A percentile compares a stretch with the other conserved stretches of the same genome.
Evolutionary conservation across 257 asterid species (phyloP).

Genomic region (Jaltomata sinuosa): DNA sequence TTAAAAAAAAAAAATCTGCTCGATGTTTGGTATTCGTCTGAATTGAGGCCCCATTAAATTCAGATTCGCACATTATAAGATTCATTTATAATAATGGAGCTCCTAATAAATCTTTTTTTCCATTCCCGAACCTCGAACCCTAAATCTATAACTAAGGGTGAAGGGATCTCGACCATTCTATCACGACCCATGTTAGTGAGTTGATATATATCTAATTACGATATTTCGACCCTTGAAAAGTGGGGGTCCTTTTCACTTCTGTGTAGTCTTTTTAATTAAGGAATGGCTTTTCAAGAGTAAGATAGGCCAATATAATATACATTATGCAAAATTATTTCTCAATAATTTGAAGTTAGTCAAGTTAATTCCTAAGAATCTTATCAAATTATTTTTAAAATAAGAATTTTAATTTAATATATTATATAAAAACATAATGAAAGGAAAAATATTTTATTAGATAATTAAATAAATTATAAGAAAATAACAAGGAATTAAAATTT

Average conservation of each 20-base stretch:
- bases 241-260: neutral
- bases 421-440: neutral
- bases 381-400: neutral
- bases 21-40: no score
- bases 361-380: no score
- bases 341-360: neutral
- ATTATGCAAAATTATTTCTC: neutral
- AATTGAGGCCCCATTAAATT: no score
- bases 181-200: neutral
- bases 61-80: no score
- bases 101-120: neutral
- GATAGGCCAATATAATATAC: neutral
- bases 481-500: neutral
- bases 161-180: accelerated
- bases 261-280: neutral
- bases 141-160: accelerated
- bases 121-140: neutral
- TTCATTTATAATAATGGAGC: no score
- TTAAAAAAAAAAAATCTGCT: no score
- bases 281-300: neutral
- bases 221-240: neutral
- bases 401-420: neutral
- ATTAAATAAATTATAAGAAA: neutral
- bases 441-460: neutral
- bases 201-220: neutral